Conservation (phyloP, 1,139 yeast species). For the Saccharomyces hybrid region DNA sequence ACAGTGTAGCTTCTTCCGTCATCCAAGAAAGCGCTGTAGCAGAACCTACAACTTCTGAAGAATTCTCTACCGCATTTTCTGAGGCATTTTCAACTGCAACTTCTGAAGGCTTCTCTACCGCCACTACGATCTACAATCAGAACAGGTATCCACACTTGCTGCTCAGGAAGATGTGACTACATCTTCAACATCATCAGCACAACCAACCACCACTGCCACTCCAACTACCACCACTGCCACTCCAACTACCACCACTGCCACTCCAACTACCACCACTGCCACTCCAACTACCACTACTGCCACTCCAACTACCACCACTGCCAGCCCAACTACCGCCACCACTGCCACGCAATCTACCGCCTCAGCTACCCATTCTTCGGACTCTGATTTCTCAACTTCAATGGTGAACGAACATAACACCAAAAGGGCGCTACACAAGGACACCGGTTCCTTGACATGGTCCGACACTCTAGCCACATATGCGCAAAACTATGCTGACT, state of each 20-base stretch:
- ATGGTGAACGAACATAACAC: conserved; percentile 46
- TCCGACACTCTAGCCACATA: conserved; percentile 36
- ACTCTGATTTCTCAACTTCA: conserved; percentile 33
- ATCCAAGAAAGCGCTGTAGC: background rate
- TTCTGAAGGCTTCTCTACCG: background rate
- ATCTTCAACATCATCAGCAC: conserved; percentile 4
- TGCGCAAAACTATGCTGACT: conserved; percentile 44
- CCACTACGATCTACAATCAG: background rate
- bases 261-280: no score
- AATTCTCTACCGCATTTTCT: background rate
- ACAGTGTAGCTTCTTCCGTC: conserved; percentile 6
- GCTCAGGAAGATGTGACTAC: conserved; percentile 1
- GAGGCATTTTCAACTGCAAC: background rate
- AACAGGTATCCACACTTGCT: background rate
- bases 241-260: no score
- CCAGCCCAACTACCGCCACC: conserved; percentile 19
- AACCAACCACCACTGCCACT: conserved; percentile 4
- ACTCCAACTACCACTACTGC: no score
- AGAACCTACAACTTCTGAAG: background rate
- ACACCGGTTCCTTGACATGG: conserved; percentile 47
- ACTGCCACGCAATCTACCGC: conserved; percentile 22
- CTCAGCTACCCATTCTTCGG: conserved; percentile 14
- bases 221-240: no score
- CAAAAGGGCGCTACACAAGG: conserved; percentile 49
- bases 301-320: conserved; percentile 9